Base-by-base conservation (phyloP, 805 yeast species). In the Ogataea sp. region DNA sequence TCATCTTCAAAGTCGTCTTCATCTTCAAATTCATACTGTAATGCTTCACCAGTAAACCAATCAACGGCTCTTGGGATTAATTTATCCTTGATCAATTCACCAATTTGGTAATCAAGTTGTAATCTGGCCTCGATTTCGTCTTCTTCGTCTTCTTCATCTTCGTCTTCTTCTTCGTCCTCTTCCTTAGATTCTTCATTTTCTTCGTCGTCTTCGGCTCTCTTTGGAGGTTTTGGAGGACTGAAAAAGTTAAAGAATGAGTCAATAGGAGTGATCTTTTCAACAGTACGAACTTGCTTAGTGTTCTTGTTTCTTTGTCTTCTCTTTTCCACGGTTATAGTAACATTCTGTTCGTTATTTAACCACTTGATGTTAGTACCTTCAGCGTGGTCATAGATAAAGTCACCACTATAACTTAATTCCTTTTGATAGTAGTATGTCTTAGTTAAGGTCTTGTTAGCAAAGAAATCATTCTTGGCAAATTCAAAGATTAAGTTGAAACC, bases 21-120 rank as follows among this genome's bases (percentile, higher is more conserved):
- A 26, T 50, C 55, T 26, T 51, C 62, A 38, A 68, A 76, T 48
- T 75, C 82, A 56, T 75, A 84, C 41, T 84, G 95, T 43, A 90
- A 73, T 20, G 98, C 98, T 48, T 87, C 87, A 36, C 98, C 98
- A 9, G 98, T 90, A 62, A 88, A 93, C 97, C 98, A 93, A 61
- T 90, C 97, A 53, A 93, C 75, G 38, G 97, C 97, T 58, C 96
- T 80, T 46, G 97, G 97, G 46, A 93, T 81, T 58, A 93, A 74
- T 62, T 93, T 84, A 62, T 93, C 97, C 70, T 93, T 93, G 60
- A 93, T 77, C 55, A 89, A 89, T 65, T 93, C 98, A 46, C 97
- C 98, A 46, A 93, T 71, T 57, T 88, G 93, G 68, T 93, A 93
- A 65, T 93, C 98, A 52, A 85, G 69, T 52, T 88, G 96, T 54